Percentiles rank a stretch among this genome's conserved stretches.
Conservation (phyloP, 1,284 basidiomycete genomes). For the Sanghuangporus sanghuang region DNA sequence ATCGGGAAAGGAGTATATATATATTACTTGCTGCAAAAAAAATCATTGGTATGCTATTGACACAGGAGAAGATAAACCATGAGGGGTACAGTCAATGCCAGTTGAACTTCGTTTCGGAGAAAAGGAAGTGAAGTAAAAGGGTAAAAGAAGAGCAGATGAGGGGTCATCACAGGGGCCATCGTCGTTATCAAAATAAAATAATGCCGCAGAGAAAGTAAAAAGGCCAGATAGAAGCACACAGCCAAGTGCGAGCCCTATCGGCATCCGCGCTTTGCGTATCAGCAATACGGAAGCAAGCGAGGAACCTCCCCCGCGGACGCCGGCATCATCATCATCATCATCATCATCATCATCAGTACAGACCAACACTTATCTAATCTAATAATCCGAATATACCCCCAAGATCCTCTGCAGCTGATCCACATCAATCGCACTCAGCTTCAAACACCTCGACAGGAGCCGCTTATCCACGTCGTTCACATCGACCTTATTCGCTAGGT, state of each 20-base stretch:
- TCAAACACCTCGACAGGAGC: conserved; percentile 69
- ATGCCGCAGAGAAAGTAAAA: background rate
- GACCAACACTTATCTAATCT: background rate
- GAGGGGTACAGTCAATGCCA: too few relatives aligned
- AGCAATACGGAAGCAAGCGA: too few relatives aligned
- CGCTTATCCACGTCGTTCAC: conserved; percentile 64
- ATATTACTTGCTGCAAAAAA: background rate
- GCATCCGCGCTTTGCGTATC: too few relatives aligned
- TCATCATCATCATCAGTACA: background rate
- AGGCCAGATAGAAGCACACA: background rate
- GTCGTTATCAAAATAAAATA: background rate
- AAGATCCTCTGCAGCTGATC: conserved; percentile 37
- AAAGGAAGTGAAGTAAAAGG: background rate
- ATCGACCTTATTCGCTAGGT: conserved; percentile 67
- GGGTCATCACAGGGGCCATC: background rate
- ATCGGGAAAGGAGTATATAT: background rate
- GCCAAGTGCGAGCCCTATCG: too few relatives aligned
- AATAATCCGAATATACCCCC: conserved; percentile 14
- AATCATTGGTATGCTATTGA: too few relatives aligned
- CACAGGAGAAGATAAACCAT: too few relatives aligned
- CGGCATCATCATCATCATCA: background rate
- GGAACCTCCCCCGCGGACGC: too few relatives aligned
- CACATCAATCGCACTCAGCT: conserved; percentile 56
- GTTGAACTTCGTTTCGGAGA: background rate
- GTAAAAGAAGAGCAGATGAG: background rate